phyloP scores from a whole-genome alignment of 352 stramenopile species.

The Globisporangium solare region DNA sequence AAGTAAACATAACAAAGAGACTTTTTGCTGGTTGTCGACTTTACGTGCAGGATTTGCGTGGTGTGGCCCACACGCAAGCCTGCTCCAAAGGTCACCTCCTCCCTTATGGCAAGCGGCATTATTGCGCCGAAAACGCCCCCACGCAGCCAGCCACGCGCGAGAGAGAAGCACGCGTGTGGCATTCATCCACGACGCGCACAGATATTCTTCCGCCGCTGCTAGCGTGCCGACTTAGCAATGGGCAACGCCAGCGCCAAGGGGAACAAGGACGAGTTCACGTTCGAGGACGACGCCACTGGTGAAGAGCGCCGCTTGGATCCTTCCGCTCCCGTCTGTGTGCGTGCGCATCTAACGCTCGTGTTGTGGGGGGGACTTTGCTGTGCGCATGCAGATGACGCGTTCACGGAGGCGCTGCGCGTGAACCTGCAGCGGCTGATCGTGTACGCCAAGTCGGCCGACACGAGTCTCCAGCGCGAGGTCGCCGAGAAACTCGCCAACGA shows the following conservation, averaged over 20 bases:
- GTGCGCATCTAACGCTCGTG: no score
- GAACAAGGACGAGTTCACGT: slow-evolving; percentile 80
- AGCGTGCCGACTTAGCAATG: slow-evolving; percentile 18
- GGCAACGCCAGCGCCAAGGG: slow-evolving; percentile 57
- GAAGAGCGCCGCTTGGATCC: not conserved
- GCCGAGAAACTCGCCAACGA: slow-evolving; percentile 94
- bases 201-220: not conserved
- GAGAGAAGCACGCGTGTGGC: not conserved
- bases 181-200: not conserved
- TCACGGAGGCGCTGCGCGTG: slow-evolving; percentile 83
- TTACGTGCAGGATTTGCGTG: no score
- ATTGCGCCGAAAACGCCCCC: no score
- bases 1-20: no score
- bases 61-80: no score
- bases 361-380: not conserved
- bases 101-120: no score
- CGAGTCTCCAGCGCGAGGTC: slow-evolving; percentile 87
- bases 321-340: no score
- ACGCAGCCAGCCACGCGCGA: no score
- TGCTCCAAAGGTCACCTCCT: no score
- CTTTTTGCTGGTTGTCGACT: no score
- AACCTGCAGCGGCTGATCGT: slow-evolving; percentile 91
- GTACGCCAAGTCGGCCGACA: slow-evolving; percentile 90
- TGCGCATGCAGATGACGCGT: slow-evolving; percentile 63
- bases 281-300: slow-evolving; percentile 54